Evolutionary conservation across 2,329 filamentous ascomycete species (phyloP), one percentile per base, ranked within the genome.

Genomic region (Beauveria varroae): DNA sequence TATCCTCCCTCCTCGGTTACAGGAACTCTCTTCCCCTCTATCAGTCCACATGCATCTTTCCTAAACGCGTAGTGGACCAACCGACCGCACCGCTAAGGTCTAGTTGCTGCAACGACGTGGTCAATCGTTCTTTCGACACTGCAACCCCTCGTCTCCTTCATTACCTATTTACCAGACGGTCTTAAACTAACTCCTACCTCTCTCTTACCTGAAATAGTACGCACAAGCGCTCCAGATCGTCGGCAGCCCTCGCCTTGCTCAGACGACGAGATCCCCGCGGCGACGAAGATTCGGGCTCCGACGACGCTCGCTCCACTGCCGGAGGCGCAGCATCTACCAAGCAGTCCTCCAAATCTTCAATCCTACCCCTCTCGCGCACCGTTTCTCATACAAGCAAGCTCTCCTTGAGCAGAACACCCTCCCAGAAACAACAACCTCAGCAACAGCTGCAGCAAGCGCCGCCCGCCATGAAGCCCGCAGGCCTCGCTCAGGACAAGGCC

Each of bases 181-280:
- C 52, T 37, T 20, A 57, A 18, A 52, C 62, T 64, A 49, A 64
- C 62, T 41, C 20, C 37, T 49, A 40, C 6, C 28, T 20, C 26
- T 20, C 16, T 9, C 55, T 47, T 59, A 2, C 22, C 22, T n/a
- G 9, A 22, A 26, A 24, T 63, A 76, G 72, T 64, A 68, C 70
- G 65, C 82, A 83, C 68, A 82, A 79, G 73, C 81, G 79, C 64
- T 81, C 82, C 61, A 86, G 80, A 70, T 84, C 78, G 57, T 67
- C 79, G 46, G 76, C 76, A 56, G 77, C 81, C 52, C 72, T 85
- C 65, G 76, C 82, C 70, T 70, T 86, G 69, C 72, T 86, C 70
- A 76, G 82, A 64, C 78, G 81, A 65, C 81, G 76, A 67, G 79
- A 81, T 59, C 74, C 73, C 64, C 75, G 76, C 64, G 76, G 76